Evolutionary conservation across 2,329 filamentous ascomycete species (phyloP).

Genomic region (Metarhizium sp.): DNA sequence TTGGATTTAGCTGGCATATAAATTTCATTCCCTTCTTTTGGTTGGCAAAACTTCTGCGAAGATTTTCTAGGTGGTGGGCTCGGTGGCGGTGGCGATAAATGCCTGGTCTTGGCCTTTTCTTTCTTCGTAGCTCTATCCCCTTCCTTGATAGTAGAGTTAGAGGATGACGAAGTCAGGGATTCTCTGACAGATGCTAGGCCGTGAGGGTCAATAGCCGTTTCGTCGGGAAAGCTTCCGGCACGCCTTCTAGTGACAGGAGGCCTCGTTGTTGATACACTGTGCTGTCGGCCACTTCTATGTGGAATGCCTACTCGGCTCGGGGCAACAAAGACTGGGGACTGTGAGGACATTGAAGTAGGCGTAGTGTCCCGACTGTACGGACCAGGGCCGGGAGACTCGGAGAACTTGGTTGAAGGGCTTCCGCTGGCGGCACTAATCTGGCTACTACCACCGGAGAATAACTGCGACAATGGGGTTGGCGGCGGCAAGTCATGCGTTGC

Average conservation of each 20-base stretch:
- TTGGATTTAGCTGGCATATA: not conserved
- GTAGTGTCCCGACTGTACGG: slow-evolving; percentile 70
- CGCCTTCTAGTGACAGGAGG: slow-evolving; percentile 52
- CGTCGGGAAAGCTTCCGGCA: slow-evolving; percentile 44
- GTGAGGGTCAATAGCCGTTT: slow-evolving; percentile 39
- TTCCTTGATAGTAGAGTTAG: slow-evolving; percentile 56
- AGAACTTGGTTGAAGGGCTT: slow-evolving; percentile 68
- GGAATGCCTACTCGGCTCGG: slow-evolving; percentile 35
- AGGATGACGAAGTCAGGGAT: slow-evolving; percentile 63
- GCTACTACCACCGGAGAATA: slow-evolving; percentile 50
- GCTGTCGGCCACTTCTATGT: slow-evolving; percentile 35
- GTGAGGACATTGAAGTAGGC: slow-evolving; percentile 68
- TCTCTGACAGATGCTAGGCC: slow-evolving; percentile 59
- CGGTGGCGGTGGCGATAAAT: slow-evolving; percentile 39
- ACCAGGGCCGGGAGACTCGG: slow-evolving; percentile 59
- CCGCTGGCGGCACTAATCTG: slow-evolving; percentile 51
- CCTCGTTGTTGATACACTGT: slow-evolving; percentile 44
- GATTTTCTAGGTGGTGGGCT: slow-evolving; percentile 55
- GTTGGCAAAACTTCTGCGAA: slow-evolving; percentile 42
- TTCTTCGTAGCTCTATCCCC: slow-evolving; percentile 32
- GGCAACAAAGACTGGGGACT: slow-evolving; percentile 54
- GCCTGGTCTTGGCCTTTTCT: slow-evolving; percentile 32
- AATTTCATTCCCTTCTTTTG: slow-evolving; percentile 4
- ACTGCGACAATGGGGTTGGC: slow-evolving; percentile 44
- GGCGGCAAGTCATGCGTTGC: slow-evolving; percentile 58